Evolutionary conservation across 495 filamentous ascomycete species (phyloP), one percentile per base, ranked within the genome.

Genomic region (Hyaloscypha bicolor): DNA sequence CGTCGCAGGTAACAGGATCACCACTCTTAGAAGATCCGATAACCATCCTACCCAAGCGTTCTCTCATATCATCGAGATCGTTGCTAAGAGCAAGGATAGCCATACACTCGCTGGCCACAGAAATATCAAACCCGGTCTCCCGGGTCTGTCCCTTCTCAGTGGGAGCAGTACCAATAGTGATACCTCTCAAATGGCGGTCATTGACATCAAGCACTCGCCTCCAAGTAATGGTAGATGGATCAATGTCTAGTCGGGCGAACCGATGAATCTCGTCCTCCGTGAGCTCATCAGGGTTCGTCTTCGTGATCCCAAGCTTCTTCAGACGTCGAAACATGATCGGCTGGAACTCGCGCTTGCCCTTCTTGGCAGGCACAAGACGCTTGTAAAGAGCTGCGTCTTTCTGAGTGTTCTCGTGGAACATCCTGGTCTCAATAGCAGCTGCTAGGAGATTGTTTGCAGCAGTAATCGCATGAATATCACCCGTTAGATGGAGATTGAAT

Each of bases 391-490:
- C 80, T 9, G 84, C 92, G 73, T 98, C 93, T 77, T 95, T 97
- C 74, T 97, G 94, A 0, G 93, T 94, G 68, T 86, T 87, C 79
- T 99, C 95, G 75, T 99, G 95, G 82, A 97, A 99, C 86, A 99
- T 97, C 67, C 95, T 89, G 8, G 95, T 98, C 72, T 99, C 95
- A 72, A 99, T 97, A 14, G 95, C 95, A 52, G 95, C 95, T 63
- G 95, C 95, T n/a, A 99, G 90, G 51, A 99, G 84, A 79, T 99
- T 99, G 83, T 98, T 99, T 6, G 95, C 95, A 11, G 95, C 95
- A 42, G 93, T 92, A 74, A 99, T 94, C 51, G 95, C 95, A 76
- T 99, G 95, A 68, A 99, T 98, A 76, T 99, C 95, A 71, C 95
- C 95, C 52, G 95, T 99, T 76, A 99, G 80, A 76, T 99, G 95